A percentile compares a stretch with the other conserved stretches of the same genome.
Conservation (phyloP, 108 stramenopile species). For the Epithemia pelagica region DNA sequence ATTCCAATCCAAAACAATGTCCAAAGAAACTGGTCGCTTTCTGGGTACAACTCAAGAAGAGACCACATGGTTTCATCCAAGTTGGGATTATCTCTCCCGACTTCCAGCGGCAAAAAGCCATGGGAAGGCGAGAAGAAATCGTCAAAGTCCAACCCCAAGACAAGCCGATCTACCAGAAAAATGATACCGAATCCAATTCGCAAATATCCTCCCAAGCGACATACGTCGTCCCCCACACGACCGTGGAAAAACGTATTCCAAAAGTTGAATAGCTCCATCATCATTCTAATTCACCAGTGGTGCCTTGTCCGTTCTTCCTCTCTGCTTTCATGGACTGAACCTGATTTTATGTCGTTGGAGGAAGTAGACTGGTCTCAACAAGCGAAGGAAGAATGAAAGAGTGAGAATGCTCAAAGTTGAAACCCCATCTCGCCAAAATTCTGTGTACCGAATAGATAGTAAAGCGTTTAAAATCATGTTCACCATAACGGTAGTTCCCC, state of each 20-base stretch:
- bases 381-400: too few species aligned
- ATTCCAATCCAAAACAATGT: slow-evolving; percentile 6
- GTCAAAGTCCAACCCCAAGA: neutral
- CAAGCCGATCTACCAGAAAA: neutral
- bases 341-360: too few species aligned
- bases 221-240: neutral
- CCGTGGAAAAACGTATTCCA: slow-evolving; percentile 53
- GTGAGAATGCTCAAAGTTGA: too few species aligned
- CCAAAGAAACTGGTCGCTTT: slow-evolving; percentile 1
- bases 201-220: neutral
- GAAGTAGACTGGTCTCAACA: too few species aligned
- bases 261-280: slow-evolving; percentile 32
- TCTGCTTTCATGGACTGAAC: too few species aligned
- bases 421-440: too few species aligned
- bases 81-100: neutral
- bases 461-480: too few species aligned
- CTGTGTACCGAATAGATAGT: too few species aligned
- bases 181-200: neutral
- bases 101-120: neutral
- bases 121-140: slow-evolving; percentile 4
- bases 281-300: too few species aligned
- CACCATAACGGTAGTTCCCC: too few species aligned
- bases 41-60: neutral
- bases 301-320: too few species aligned
- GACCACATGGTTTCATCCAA: neutral